A percentile compares a stretch with the other conserved stretches of the same genome.
phyloP scores from a whole-genome alignment of 208 protist species.

The Leishmania martiniquensis region DNA sequence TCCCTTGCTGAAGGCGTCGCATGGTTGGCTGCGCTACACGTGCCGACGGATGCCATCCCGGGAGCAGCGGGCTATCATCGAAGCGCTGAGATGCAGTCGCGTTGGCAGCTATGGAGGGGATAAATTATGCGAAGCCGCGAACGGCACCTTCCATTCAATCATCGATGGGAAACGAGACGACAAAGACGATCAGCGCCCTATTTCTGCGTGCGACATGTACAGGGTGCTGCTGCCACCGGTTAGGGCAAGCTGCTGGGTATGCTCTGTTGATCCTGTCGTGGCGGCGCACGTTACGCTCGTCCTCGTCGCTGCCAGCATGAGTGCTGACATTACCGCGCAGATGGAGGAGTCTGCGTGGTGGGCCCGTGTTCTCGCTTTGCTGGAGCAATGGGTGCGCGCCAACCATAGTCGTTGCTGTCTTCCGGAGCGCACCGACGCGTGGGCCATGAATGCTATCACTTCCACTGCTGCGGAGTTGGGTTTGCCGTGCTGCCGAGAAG shows the following conservation, averaged over 20 bases:
- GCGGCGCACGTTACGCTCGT: constrained; percentile 29
- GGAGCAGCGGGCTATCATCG: constrained; percentile 9
- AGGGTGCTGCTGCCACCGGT: constrained; percentile 7
- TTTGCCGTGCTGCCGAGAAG: constrained; percentile 1
- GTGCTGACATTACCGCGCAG: neutral
- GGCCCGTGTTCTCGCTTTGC: neutral
- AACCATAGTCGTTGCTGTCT: neutral
- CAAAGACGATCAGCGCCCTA: neutral
- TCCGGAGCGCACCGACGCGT: neutral
- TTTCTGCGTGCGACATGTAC: constrained; percentile 8
- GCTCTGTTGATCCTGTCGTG: constrained; percentile 16
- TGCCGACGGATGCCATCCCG: constrained; percentile 21
- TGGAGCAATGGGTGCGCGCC: constrained; percentile 12
- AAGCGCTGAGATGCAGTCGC: constrained; percentile 8
- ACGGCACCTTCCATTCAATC: neutral
- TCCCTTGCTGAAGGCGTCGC: constrained; percentile 18
- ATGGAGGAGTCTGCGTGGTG: constrained; percentile 11
- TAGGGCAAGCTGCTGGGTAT: constrained; percentile 21
- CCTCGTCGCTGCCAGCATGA: constrained; percentile 5
- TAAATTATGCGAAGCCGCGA: neutral
- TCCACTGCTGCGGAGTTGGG: constrained; percentile 16
- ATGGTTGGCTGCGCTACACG: constrained; percentile 31
- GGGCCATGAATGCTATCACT: constrained; percentile 26
- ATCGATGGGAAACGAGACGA: neutral
- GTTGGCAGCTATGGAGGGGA: neutral